A percentile compares a stretch with the other conserved stretches of the same genome.
These are phyloP conservation scores for Aspergillus mulundensis DNA, from an alignment of 495 filamentous ascomycete genomes.

Conservation along the genomic window DNA sequence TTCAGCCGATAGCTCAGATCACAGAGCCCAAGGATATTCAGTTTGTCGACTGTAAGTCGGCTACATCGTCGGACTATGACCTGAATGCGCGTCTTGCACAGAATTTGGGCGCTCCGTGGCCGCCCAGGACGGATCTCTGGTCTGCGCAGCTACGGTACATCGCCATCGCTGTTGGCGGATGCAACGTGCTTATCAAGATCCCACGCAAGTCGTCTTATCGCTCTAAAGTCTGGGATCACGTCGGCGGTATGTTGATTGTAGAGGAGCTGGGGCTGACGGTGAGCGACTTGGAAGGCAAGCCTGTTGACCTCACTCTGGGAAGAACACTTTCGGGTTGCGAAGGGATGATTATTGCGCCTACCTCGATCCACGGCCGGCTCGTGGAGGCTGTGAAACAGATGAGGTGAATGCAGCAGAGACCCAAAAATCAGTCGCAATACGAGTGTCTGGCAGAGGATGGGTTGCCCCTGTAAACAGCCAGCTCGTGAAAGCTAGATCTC, in stretches of 20 bases:
- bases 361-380: conserved; percentile 33
- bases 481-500: background rate
- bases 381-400: conserved; percentile 36
- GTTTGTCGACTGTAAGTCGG: conserved; percentile 44
- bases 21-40: conserved; percentile 35
- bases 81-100: conserved; percentile 47
- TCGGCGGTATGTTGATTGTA: conserved; percentile 63
- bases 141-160: conserved; percentile 64
- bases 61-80: conserved; percentile 39
- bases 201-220: conserved; percentile 47
- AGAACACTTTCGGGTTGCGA: conserved; percentile 36
- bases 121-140: conserved; percentile 52
- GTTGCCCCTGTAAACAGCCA: background rate
- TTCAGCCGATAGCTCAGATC: conserved; percentile 27
- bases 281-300: conserved; percentile 54
- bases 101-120: conserved; percentile 44
- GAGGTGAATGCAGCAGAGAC: conserved; percentile 2
- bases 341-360: conserved; percentile 44
- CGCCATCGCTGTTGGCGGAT: conserved; percentile 54
- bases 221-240: conserved; percentile 72
- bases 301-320: conserved; percentile 39
- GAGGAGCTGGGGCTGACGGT: conserved; percentile 61
- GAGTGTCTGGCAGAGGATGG: background rate
- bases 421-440: background rate
- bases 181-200: conserved; percentile 59